phyloP scores from a whole-genome alignment of 2,329 filamentous ascomycete species.

The Colletotrichum musicola region DNA sequence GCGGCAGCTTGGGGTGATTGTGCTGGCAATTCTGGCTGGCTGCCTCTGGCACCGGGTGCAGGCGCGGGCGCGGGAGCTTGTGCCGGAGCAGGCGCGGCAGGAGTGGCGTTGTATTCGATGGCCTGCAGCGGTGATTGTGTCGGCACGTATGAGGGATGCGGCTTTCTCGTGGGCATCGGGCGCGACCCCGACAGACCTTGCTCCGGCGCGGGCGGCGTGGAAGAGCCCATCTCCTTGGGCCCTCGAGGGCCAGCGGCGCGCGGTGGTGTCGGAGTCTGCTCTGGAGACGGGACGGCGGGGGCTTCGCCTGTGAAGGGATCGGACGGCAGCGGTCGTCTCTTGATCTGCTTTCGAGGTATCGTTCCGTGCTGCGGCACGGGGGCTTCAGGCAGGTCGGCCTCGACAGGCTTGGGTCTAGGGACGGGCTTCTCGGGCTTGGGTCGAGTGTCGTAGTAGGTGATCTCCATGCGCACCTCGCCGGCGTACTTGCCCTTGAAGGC shows the following conservation, averaged over 20 bases:
- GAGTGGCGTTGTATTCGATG: constrained; percentile 62
- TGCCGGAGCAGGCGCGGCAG: constrained; percentile 45
- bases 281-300: constrained; percentile 51
- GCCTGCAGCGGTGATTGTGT: constrained; percentile 67
- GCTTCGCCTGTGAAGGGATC: constrained; percentile 76
- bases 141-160: constrained; percentile 54
- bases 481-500: constrained; percentile 95
- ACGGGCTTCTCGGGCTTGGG: constrained; percentile 81
- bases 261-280: constrained; percentile 61
- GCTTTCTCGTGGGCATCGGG: constrained; percentile 46
- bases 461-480: constrained; percentile 92
- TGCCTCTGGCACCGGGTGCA: not conserved
- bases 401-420: constrained; percentile 64
- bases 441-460: constrained; percentile 94
- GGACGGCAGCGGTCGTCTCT: constrained; percentile 85
- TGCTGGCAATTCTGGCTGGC: constrained; percentile 53
- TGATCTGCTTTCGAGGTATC: constrained; percentile 74
- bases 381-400: constrained; percentile 19
- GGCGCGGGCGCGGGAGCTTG: not conserved
- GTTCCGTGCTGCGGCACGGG: constrained; percentile 49
- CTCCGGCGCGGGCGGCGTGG: constrained; percentile 17
- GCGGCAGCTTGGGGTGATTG: constrained; percentile 47
- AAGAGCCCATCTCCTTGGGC: constrained; percentile 29
- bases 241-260: constrained; percentile 47
- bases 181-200: constrained; percentile 32